phyloP scores from a whole-genome alignment of 805 yeast genomes.

The Saccharomycopsis amapae region DNA sequence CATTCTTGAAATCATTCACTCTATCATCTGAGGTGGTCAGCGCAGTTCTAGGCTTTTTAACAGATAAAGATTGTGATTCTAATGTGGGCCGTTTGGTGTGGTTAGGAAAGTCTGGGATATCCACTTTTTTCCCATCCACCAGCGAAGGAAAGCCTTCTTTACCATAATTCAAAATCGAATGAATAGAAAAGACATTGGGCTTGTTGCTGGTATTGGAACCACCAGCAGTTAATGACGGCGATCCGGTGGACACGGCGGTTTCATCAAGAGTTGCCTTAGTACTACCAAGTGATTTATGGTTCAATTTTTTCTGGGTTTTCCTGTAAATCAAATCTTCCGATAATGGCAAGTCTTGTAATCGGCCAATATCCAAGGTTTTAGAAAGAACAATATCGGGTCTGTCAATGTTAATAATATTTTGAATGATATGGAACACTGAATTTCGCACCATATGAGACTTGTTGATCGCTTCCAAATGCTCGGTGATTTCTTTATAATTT shows the following conservation, averaged over 20 bases:
- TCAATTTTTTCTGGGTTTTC: not conserved
- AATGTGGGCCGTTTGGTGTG: not conserved
- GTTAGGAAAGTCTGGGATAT: too few relatives aligned
- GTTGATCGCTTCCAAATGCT: not conserved
- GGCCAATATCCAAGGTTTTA: not conserved
- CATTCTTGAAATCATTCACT: conserved; percentile 2
- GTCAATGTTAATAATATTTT: conserved; percentile 1
- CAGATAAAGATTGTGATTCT: not conserved
- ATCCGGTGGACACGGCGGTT: too few relatives aligned
- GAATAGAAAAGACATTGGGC: not conserved
- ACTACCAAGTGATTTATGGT: not conserved
- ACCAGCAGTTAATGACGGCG: too few relatives aligned
- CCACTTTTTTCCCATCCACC: too few relatives aligned
- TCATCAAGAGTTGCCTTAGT: not conserved
- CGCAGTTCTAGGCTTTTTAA: not conserved
- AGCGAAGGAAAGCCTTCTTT: not conserved
- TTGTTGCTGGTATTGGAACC: too few relatives aligned
- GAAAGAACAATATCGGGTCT: not conserved
- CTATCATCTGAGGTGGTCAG: conserved; percentile 2
- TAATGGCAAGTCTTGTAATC: not conserved
- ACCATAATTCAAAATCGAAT: not conserved
- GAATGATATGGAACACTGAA: conserved; percentile 1
- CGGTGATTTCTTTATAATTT: not conserved
- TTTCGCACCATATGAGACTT: not conserved
- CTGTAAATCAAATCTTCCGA: not conserved